Conservation (phyloP, 1,284 basidiomycete genomes). For the Gymnopus androsaceus region DNA sequence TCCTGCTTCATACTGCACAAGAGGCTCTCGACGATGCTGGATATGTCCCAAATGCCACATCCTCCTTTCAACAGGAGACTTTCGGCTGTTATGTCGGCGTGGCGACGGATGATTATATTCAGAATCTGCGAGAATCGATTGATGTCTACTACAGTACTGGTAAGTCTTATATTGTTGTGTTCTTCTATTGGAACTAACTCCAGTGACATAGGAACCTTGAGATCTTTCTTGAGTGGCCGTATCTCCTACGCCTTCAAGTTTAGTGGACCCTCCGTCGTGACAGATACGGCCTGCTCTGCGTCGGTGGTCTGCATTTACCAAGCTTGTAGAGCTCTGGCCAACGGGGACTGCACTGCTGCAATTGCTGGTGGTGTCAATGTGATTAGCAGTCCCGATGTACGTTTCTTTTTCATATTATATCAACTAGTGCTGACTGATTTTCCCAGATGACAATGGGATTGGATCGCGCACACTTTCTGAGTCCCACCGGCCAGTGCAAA, state of each 20-base stretch:
- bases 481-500: constrained; percentile 66
- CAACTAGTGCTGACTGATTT: constrained; percentile 1
- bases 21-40: constrained; percentile 71
- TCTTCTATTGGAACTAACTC: neutral
- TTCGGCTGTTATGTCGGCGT: constrained; percentile 70
- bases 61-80: constrained; percentile 49
- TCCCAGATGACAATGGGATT: constrained; percentile 76
- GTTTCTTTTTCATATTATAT: constrained; percentile 22
- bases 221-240: constrained; percentile 69
- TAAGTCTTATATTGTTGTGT: constrained; percentile 30
- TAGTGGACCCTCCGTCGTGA: constrained; percentile 66
- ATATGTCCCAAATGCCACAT: constrained; percentile 60
- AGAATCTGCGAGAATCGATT: constrained; percentile 61
- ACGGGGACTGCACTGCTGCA: constrained; percentile 64
- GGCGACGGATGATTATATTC: constrained; percentile 70
- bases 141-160: constrained; percentile 77
- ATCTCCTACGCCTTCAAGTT: constrained; percentile 69
- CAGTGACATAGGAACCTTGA: constrained; percentile 54
- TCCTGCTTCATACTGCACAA: constrained; percentile 65
- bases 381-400: constrained; percentile 70
- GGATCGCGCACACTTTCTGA: constrained; percentile 69
- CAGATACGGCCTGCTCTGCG: constrained; percentile 76
- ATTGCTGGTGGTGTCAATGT: constrained; percentile 73
- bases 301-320: constrained; percentile 68
- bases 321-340: constrained; percentile 62